These are phyloP conservation scores for Colletotrichum agaves DNA, from an alignment of 2,329 filamentous ascomycete species.

Conservation along the genomic window DNA sequence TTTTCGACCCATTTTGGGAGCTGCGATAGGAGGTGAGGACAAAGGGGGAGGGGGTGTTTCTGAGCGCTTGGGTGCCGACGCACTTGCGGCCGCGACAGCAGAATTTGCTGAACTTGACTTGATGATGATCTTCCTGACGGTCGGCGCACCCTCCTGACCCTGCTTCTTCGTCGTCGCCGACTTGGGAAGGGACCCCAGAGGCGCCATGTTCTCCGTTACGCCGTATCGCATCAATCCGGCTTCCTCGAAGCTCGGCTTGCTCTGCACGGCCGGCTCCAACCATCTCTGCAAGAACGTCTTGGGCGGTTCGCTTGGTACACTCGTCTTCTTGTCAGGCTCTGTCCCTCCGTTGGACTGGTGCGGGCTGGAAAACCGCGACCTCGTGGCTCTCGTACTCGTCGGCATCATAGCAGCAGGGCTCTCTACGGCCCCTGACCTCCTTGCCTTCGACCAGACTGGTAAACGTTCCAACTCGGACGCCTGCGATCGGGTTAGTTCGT, in stretches of 20 bases:
- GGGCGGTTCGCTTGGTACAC: slow-evolving; percentile 51
- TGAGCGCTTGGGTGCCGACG: slow-evolving; percentile 29
- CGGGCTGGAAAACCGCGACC: slow-evolving; percentile 69
- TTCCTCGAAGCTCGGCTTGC: slow-evolving; percentile 81
- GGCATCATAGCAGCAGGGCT: slow-evolving; percentile 48
- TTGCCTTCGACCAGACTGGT: slow-evolving; percentile 32
- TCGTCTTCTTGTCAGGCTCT: slow-evolving; percentile 38
- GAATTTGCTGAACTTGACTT: slow-evolving; percentile 47
- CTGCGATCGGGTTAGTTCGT: slow-evolving; percentile 33
- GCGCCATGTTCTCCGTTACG: slow-evolving; percentile 85
- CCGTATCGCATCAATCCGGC: slow-evolving; percentile 78
- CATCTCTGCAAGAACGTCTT: slow-evolving; percentile 65
- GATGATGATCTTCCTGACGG: slow-evolving; percentile 58
- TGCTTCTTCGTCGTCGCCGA: slow-evolving; percentile 57
- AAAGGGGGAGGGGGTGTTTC: slow-evolving; percentile 29
- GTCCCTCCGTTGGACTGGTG: slow-evolving; percentile 47
- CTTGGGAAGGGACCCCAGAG: slow-evolving; percentile 79
- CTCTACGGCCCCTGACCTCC: slow-evolving; percentile 38
- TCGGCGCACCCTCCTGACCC: slow-evolving; percentile 43
- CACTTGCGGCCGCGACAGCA: slow-evolving; percentile 30
- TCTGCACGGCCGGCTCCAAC: slow-evolving; percentile 68
- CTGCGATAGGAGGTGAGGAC: slow-evolving; percentile 28
- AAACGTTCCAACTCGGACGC: slow-evolving; percentile 32
- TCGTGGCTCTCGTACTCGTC: slow-evolving; percentile 59
- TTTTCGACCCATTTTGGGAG: slow-evolving; percentile 22